Conservation (phyloP, 1,284 basidiomycete genomes). For the Cutaneotrichosporon daszewskae region DNA sequence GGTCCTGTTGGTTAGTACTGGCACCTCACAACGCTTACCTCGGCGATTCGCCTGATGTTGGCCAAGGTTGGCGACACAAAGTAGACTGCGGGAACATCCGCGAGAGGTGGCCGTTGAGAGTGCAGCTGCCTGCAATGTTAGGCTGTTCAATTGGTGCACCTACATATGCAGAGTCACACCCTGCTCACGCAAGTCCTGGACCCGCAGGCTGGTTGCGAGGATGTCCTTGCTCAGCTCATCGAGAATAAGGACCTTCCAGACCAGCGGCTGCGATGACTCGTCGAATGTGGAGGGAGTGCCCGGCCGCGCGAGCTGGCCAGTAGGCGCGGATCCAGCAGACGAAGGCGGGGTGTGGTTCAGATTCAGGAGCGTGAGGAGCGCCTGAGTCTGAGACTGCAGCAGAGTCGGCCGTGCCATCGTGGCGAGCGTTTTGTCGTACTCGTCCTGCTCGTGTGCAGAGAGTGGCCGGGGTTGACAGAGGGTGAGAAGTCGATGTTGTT, state of each 20-base stretch:
- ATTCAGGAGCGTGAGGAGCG: constrained; percentile 51
- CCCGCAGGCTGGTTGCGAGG: constrained; percentile 86
- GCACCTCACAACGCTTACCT: constrained; percentile 51
- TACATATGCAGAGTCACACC: constrained; percentile 97
- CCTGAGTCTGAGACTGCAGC: constrained; percentile 49
- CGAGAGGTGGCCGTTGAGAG: constrained; percentile 76
- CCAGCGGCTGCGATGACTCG: constrained; percentile 57
- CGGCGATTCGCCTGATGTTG: constrained; percentile 83
- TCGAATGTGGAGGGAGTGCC: constrained; percentile 34
- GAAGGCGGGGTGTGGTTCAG: constrained; percentile 45
- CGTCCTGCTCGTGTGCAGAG: neutral
- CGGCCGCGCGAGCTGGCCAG: constrained; percentile 35
- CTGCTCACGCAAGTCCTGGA: constrained; percentile 92
- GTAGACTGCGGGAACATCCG: constrained; percentile 96
- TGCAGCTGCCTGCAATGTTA: constrained; percentile 79
- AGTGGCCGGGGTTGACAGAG: neutral
- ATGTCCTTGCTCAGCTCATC: constrained; percentile 96
- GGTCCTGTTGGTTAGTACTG: constrained; percentile 44
- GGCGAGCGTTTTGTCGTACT: neutral
- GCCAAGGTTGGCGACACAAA: constrained; percentile 85
- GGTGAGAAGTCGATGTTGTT: too few relatives aligned
- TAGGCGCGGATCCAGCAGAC: constrained; percentile 10
- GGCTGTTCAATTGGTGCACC: too few relatives aligned
- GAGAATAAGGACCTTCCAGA: constrained; percentile 95
- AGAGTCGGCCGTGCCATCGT: constrained; percentile 45